Conservation (phyloP, 306 rosid genomes). For the Quercus variabilis region DNA sequence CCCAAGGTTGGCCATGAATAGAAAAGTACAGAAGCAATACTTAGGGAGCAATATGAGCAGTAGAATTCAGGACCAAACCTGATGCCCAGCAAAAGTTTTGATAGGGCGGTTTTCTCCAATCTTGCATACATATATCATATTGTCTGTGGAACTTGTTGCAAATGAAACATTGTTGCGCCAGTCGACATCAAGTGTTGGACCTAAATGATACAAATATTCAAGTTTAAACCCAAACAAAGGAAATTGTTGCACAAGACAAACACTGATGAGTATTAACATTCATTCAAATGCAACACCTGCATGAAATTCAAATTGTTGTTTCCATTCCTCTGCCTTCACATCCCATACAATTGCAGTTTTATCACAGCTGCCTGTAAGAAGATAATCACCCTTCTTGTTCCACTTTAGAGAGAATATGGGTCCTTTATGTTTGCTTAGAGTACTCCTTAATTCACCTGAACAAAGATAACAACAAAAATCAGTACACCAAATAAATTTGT, state of each 20-base stretch:
- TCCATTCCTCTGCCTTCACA: slow-evolving; percentile 79
- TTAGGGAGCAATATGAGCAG: neutral
- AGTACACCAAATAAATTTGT: neutral
- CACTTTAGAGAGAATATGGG: slow-evolving; percentile 93
- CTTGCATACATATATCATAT: slow-evolving; percentile 88
- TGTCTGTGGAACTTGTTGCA: slow-evolving; percentile 87
- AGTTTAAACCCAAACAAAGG: slow-evolving; percentile 21
- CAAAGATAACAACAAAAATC: slow-evolving; percentile 20
- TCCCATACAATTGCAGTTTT: slow-evolving; percentile 98
- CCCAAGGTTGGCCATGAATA: neutral
- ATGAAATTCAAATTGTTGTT: slow-evolving; percentile 93
- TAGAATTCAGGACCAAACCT: slow-evolving; percentile 44
- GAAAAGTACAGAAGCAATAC: slow-evolving; percentile 2
- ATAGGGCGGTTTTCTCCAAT: slow-evolving; percentile 77
- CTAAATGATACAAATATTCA: slow-evolving; percentile 33
- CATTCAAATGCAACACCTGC: slow-evolving; percentile 44
- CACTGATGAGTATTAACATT: neutral
- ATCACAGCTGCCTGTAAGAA: slow-evolving; percentile 94
- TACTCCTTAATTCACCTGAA: slow-evolving; percentile 79
- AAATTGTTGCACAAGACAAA: neutral
- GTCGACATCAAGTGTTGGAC: slow-evolving; percentile 94
- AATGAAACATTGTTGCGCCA: slow-evolving; percentile 93
- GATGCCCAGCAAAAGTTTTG: slow-evolving; percentile 83
- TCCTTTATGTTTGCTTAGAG: slow-evolving; percentile 82
- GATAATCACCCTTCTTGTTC: slow-evolving; percentile 94